Percentiles rank a stretch among this genome's conserved stretches.
phyloP scores from a whole-genome alignment of 179 eudicot species.

The Patellifolia procumbens region DNA sequence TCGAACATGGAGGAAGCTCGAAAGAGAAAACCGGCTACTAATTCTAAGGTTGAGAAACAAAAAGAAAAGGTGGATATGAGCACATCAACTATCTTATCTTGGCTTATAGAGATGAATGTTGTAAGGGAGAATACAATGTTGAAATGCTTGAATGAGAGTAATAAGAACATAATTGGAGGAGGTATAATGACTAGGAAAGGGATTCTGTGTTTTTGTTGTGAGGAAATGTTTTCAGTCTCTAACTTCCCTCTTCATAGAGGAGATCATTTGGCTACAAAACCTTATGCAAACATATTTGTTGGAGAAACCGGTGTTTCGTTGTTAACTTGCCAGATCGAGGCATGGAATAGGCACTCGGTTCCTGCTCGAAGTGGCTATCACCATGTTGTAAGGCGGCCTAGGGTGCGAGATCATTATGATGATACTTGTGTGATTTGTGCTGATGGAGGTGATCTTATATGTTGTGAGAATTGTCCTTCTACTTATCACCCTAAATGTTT shows the following conservation, averaged over 20 bases:
- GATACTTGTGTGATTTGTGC: conserved; percentile 66
- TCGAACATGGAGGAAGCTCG: background rate
- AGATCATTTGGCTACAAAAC: background rate
- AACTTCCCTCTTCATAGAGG: conserved; percentile 35
- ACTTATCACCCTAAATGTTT: conserved; percentile 56
- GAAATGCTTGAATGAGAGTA: background rate
- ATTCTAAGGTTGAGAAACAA: background rate
- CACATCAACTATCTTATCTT: conserved; percentile 24
- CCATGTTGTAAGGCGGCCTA: conserved; percentile 14
- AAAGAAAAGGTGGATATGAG: background rate
- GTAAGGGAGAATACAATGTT: conserved; percentile 23
- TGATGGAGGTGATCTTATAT: conserved; percentile 59
- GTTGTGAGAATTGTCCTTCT: conserved; percentile 56
- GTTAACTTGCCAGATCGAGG: conserved; percentile 32
- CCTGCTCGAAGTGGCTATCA: conserved; percentile 20
- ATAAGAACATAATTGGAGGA: background rate
- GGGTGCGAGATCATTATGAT: conserved; percentile 39
- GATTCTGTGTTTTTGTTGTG: conserved; percentile 44
- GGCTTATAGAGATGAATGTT: conserved; percentile 40
- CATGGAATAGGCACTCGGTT: conserved; percentile 39
- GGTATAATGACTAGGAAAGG: conserved; percentile 39
- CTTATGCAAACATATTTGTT: conserved; percentile 33
- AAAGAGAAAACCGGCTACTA: background rate
- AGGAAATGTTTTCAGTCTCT: background rate
- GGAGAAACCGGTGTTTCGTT: conserved; percentile 20